phyloP scores from a whole-genome alignment of 2,329 filamentous ascomycete genomes.

The Phialemoniopsis sp. region DNA sequence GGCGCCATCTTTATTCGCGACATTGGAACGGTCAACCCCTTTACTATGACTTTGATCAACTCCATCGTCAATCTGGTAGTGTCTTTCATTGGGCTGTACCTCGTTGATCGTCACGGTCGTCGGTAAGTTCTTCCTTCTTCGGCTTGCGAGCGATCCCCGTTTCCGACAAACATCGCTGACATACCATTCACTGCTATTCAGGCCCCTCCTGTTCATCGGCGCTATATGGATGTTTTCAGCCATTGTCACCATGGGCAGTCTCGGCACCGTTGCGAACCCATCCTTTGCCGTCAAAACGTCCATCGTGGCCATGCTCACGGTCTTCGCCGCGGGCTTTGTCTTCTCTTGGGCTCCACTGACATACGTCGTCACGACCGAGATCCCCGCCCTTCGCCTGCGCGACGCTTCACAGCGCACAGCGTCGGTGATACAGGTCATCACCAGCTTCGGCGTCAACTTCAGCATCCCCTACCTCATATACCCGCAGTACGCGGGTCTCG shows the following conservation, averaged over 20 bases:
- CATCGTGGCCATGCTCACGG: constrained; percentile 23
- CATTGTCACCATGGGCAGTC: constrained; percentile 28
- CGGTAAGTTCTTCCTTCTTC: too few relatives aligned
- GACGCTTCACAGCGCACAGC: constrained; percentile 23
- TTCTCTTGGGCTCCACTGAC: constrained; percentile 27
- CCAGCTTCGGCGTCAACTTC: constrained; percentile 9
- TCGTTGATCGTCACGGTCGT: too few relatives aligned
- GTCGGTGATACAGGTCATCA: constrained; percentile 21
- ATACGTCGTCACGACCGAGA: constrained; percentile 28
- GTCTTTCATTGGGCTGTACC: too few relatives aligned
- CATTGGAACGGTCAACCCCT: constrained; percentile 20
- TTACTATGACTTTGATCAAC: constrained; percentile 16
- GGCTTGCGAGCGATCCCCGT: too few relatives aligned
- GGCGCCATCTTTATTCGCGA: constrained; percentile 22
- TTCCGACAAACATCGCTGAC: too few relatives aligned
- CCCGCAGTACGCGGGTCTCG: not conserved
- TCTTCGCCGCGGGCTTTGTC: constrained; percentile 23
- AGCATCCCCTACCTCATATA: not conserved
- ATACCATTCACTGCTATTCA: too few relatives aligned
- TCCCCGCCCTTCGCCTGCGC: constrained; percentile 22
- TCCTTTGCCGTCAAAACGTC: too few relatives aligned
- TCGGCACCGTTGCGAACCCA: constrained; percentile 21
- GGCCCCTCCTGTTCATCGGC: constrained; percentile 17
- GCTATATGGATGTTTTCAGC: constrained; percentile 18
- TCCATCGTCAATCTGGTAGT: too few relatives aligned